Evolutionary conservation across 2,329 filamentous ascomycete genomes (phyloP), one percentile per base, ranked within the genome.

Genomic region (Lojkania enalia): DNA sequence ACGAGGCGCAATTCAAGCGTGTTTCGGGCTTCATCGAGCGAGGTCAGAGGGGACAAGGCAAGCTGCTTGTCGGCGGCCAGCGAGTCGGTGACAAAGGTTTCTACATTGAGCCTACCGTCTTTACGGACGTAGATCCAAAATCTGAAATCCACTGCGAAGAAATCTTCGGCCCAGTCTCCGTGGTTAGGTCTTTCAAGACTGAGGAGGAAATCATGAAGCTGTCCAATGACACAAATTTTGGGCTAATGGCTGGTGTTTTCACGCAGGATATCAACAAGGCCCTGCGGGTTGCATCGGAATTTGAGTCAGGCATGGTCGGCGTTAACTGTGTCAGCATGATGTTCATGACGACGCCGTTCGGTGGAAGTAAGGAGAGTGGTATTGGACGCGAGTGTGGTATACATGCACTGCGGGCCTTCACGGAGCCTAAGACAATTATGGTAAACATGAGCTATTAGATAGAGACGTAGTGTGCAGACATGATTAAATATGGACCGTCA

Each of bases 391-490:
- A 80, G 60, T 72, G 73, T 39, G 76, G 72, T 15, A 71, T 76
- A 20, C 63, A 78, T 52, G 74, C 71, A 5, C 60, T 79, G 48
- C 67, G 74, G 19, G 70, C 70, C 23, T 79, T 71, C 42, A 79
- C 76, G 0, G 75, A 79, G 55, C 65, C 72, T 13, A 79, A 79
- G 69, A 77, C 75, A 0, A 71, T 78, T 12, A 72, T 78, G 67
- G 64, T 78, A 3, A 70, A 78, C 37, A 50, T 68, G 57, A 67
- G 50, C 20, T 66, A 66, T 32, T 66, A 63, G 35, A 19, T 20
- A 3, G 18, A 16, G 12, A 15, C 25, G 25, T 27, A 27, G 25
- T n/a, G n/a, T n/a, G n/a, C n/a, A n/a, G n/a, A n/a, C n/a, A n/a
- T n/a, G n/a, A n/a, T n/a, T n/a, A n/a, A n/a, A n/a, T n/a, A n/a